Evolutionary conservation across 768 basidiomycete species (phyloP), one percentile per base, ranked within the genome.

Genomic region (Crepidotus variabilis): DNA sequence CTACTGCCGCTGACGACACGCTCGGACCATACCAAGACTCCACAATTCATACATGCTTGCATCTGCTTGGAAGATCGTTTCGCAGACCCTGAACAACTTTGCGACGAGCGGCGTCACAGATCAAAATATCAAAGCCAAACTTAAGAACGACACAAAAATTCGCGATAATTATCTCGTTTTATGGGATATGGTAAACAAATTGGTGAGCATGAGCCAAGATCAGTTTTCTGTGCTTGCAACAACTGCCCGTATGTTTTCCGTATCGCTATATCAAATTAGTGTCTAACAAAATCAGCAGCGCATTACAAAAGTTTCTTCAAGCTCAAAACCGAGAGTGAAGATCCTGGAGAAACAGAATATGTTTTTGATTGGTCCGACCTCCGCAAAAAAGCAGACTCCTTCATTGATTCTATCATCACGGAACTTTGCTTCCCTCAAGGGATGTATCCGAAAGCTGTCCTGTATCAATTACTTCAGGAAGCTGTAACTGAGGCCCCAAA

Each of bases 21-120:
- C 21, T 9, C 18, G 16, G 20, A 45, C 35, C 43, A 45, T 21
- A 28, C 34, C 43, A 62, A 93, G 91, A 69, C 78, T 93, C 53
- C 91, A 94, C 69, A 94, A 93, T 66, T 69, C 83, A 7, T 92
- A 90, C 68, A 82, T 88, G 80, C 76, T 92, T 33, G 87, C 90
- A n/a, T 84, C 89, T 14, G 87, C 83, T 1, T 94, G 92, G 92
- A 88, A 80, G 60, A 72, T 92, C 49, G 83, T 89, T n/a, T 68
- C 77, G 2, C 77, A 85, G 56, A 74, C 75, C 32, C 72, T 93
- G 53, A 76, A 76, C 51, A 75, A 80, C 23, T 72, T 92, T 47
- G 72, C 77, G n/a, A 70, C 78, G 16, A 71, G 75, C 11, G 86
- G 85, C 32, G 60, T 90, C 16, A 69, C 75, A 7, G 85, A 91